phyloP scores from a whole-genome alignment of 805 yeast genomes.

The Nematodospora valgi region DNA sequence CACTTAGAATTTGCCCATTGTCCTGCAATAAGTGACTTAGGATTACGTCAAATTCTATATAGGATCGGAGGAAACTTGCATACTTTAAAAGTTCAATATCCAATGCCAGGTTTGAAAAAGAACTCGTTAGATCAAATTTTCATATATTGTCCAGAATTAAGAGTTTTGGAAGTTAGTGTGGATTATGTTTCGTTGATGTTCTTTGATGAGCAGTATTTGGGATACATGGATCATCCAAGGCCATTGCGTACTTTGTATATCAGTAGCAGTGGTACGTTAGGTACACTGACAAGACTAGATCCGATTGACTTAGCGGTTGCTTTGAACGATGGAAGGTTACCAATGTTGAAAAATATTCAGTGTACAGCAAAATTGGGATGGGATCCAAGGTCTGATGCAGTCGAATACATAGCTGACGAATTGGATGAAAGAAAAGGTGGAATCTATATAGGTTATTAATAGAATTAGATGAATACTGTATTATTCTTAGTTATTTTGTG shows the following conservation, averaged over 20 bases:
- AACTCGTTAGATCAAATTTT: slow-evolving; percentile 73
- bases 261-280: slow-evolving; percentile 83
- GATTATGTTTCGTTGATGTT: slow-evolving; percentile 62
- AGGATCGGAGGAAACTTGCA: slow-evolving; percentile 65
- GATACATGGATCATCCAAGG: slow-evolving; percentile 20
- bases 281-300: slow-evolving; percentile 76
- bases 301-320: slow-evolving; percentile 90
- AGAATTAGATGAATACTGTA: background rate
- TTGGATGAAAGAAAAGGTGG: slow-evolving; percentile 78
- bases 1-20: slow-evolving; percentile 82
- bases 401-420: slow-evolving; percentile 53
- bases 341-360: slow-evolving; percentile 57
- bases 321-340: slow-evolving; percentile 71
- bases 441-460: slow-evolving; percentile 47
- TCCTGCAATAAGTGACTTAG: slow-evolving; percentile 66
- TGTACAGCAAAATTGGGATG: slow-evolving; percentile 82
- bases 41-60: slow-evolving; percentile 58
- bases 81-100: slow-evolving; percentile 70
- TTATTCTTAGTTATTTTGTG: background rate
- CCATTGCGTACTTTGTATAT: slow-evolving; percentile 64
- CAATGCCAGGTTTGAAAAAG: slow-evolving; percentile 76
- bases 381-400: slow-evolving; percentile 52
- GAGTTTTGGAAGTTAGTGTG: slow-evolving; percentile 63
- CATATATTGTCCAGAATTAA: slow-evolving; percentile 70
- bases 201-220: slow-evolving; percentile 33